Evolutionary conservation across 1,284 basidiomycete species (phyloP), one percentile per base, ranked within the genome.

Genomic region (Microbotryum scabiosae): DNA sequence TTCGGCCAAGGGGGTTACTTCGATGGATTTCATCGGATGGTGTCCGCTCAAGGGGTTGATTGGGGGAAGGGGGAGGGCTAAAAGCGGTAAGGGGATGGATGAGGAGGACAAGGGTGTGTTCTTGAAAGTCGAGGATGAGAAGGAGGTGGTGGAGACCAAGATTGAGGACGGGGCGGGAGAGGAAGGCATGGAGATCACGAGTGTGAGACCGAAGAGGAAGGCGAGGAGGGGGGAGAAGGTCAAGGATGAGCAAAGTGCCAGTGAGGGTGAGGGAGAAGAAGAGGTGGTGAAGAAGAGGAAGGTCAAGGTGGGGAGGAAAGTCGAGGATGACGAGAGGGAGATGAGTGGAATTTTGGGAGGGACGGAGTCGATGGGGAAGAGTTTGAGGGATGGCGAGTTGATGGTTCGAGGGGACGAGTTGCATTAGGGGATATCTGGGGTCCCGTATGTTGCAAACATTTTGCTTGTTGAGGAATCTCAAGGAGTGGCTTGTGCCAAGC

Each of bases 1-100:
- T 60, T 62, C 68, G 16, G 74, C 74, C 3, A 72, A 65, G 43
- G 68, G 66, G 8, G 57, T 60, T 1, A 66, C 66, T 25, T 61
- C 67, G 32, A 71, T 72, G 44, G 71, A 72, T 52, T 71, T 73
- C 16, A 71, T 73, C 26, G 71, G 72, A n/a, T 68, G 68, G 63
- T 66, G 73, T 68, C 63, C 69, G 54, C 61, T 70, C 48, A 49
- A 68, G 51, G 54, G 52, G 49, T 20, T 57, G 67, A 64, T 70
- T 63, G 70, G 59, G 54, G 63, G 63, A 59, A 56, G 55, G 52
- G 54, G 56, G 60, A 49, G 44, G n/a, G 57, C 52, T 43, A 60
- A 64, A 56, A 36, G 36, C 43, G 47, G 10, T 21, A 66, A 59
- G 57, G 70, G 67, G 25, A 58, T 64, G 48, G 64, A 54, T 53